Percentiles rank a stretch among this genome's conserved stretches.
Conservation (phyloP, 1,284 basidiomycete genomes). For the Xerocomus cyaneibrunnescens region DNA sequence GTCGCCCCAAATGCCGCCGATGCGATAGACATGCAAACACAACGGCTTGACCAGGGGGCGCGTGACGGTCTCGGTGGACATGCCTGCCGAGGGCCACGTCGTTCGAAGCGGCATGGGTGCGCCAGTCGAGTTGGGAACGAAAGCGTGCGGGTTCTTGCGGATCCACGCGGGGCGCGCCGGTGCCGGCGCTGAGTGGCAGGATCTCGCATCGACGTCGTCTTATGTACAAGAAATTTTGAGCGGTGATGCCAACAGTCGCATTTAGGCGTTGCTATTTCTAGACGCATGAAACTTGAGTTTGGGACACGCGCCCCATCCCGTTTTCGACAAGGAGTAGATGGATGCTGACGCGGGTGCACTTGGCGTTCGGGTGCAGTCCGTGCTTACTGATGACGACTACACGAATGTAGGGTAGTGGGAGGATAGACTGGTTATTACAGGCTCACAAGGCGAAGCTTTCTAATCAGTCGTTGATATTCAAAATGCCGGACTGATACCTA, state of each 20-base stretch:
- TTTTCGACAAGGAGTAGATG: not conserved
- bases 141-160: not conserved
- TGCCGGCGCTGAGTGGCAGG: not conserved
- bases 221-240: slow-evolving; percentile 2
- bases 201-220: slow-evolving; percentile 1
- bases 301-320: not conserved
- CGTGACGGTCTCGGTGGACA: slow-evolving; percentile 1
- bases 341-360: too few species aligned
- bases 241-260: not conserved
- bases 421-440: not conserved
- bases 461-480: not conserved
- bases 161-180: not conserved
- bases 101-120: slow-evolving; percentile 1
- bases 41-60: not conserved
- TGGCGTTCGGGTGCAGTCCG: not conserved
- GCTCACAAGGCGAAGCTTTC: not conserved
- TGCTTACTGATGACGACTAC: not conserved
- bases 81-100: not conserved
- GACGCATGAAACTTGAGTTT: not conserved
- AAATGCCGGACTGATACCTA: not conserved
- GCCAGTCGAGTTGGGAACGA: too few species aligned
- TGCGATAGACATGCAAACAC: slow-evolving; percentile 31
- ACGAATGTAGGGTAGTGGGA: not conserved
- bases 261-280: not conserved
- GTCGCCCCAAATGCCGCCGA: slow-evolving; percentile 31